These are phyloP conservation scores for Jatropha curcas DNA, from an alignment of 345 rosid genomes.

Conservation along the genomic window DNA sequence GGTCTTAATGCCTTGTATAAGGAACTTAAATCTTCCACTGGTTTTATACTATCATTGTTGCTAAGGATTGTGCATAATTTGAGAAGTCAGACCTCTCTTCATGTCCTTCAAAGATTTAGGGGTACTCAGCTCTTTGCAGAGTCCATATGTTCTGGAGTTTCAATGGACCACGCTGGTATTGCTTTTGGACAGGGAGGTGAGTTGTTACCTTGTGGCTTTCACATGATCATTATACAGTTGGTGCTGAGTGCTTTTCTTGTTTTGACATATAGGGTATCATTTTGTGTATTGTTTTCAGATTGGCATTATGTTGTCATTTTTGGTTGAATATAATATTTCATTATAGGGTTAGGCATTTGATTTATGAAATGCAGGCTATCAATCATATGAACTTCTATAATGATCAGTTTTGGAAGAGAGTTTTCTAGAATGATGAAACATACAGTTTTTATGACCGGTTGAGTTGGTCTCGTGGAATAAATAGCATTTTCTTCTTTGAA, in stretches of 20 bases:
- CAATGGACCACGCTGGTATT: constrained; percentile 40
- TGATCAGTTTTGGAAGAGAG: background rate
- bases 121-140: constrained; percentile 76
- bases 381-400: background rate
- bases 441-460: no score
- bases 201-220: background rate
- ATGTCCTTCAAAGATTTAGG: constrained; percentile 79
- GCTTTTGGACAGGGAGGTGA: constrained; percentile 19
- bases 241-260: background rate
- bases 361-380: background rate
- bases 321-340: background rate
- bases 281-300: background rate
- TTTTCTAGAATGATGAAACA: no score
- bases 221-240: background rate
- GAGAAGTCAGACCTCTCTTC: constrained; percentile 53
- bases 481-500: background rate
- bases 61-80: constrained; percentile 61
- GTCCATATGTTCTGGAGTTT: constrained; percentile 66
- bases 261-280: background rate
- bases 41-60: constrained; percentile 67
- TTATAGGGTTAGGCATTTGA: background rate
- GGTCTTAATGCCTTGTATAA: constrained; percentile 51
- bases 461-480: background rate
- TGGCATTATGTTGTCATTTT: background rate
- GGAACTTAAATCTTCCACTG: constrained; percentile 71